phyloP scores from a whole-genome alignment of 164 flowering plant species.

The Stephania yunnanensis region DNA sequence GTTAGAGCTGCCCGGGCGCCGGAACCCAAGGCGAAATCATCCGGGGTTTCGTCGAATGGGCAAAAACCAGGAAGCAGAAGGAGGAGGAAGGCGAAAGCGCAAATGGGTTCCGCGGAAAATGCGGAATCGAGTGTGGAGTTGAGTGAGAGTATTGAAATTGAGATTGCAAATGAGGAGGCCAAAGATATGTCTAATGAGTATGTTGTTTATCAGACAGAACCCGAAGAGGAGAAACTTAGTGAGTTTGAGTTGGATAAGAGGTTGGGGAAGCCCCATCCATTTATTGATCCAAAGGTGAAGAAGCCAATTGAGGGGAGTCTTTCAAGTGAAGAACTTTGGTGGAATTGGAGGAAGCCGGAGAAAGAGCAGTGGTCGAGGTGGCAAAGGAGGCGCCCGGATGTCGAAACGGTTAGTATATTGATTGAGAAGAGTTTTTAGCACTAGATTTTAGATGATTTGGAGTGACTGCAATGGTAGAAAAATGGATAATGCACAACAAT shows the following conservation, averaged over 20 bases:
- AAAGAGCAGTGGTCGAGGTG: slow-evolving; percentile 90
- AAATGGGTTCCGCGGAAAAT: slow-evolving; percentile 36
- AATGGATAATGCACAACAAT: no score
- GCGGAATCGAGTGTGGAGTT: slow-evolving; percentile 30
- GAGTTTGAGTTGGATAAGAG: slow-evolving; percentile 72
- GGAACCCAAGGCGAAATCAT: slow-evolving; percentile 62
- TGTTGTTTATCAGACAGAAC: slow-evolving; percentile 67
- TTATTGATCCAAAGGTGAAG: slow-evolving; percentile 70
- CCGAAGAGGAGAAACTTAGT: slow-evolving; percentile 40
- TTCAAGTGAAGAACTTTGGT: slow-evolving; percentile 86
- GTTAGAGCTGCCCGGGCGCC: slow-evolving; percentile 94
- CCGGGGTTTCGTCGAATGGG: slow-evolving; percentile 73
- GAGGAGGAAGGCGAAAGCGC: slow-evolving; percentile 44
- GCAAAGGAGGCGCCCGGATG: slow-evolving; percentile 88
- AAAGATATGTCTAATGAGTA: slow-evolving; percentile 51
- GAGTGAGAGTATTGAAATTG: slow-evolving; percentile 31
- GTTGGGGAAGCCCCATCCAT: slow-evolving; percentile 80
- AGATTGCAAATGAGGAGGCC: slow-evolving; percentile 39
- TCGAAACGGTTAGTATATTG: slow-evolving; percentile 67
- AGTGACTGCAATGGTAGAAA: no score
- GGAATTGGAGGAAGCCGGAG: slow-evolving; percentile 96
- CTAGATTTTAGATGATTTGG: no score
- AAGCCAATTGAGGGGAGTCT: slow-evolving; percentile 60
- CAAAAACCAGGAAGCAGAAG: slow-evolving; percentile 91
- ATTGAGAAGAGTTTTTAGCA: not conserved